A percentile compares a stretch with the other conserved stretches of the same genome.
Conservation (phyloP, 805 yeast species). For the Isabelozyma pseudorhagii region DNA sequence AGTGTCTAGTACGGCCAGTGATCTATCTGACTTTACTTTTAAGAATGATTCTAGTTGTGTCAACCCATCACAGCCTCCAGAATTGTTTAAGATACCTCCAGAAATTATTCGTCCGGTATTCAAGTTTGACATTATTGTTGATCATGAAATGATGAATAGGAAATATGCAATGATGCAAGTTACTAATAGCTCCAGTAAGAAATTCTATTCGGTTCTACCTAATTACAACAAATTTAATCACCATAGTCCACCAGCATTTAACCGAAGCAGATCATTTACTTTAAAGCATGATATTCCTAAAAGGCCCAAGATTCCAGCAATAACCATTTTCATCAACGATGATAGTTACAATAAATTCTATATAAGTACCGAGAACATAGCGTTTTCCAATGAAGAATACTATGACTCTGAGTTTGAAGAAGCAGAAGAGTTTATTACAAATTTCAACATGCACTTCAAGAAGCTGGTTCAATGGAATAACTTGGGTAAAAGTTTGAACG, state of each 20-base stretch:
- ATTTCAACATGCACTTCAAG: constrained; percentile 1
- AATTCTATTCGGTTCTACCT: not conserved
- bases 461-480: constrained; percentile 17
- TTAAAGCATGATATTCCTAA: constrained; percentile 10
- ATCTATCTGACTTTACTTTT: not conserved
- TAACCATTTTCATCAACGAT: constrained; percentile 32
- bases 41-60: not conserved
- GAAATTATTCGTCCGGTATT: constrained; percentile 44
- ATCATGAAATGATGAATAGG: constrained; percentile 38
- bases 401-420: constrained; percentile 4
- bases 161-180: constrained; percentile 19
- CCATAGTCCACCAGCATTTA: not conserved
- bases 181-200: not conserved
- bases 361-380: constrained; percentile 28
- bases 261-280: not conserved
- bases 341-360: constrained; percentile 17
- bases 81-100: constrained; percentile 40
- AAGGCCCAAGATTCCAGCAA: constrained; percentile 24
- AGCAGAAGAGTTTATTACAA: not conserved
- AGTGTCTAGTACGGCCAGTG: not conserved
- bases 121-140: constrained; percentile 44
- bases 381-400: constrained; percentile 4
- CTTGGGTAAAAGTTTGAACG: constrained; percentile 50
- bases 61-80: constrained; percentile 25
- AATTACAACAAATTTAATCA: constrained; percentile 6